Evolutionary conservation across 2,329 filamentous ascomycete genomes (phyloP).

Genomic region (Fusarium bactridioides): DNA sequence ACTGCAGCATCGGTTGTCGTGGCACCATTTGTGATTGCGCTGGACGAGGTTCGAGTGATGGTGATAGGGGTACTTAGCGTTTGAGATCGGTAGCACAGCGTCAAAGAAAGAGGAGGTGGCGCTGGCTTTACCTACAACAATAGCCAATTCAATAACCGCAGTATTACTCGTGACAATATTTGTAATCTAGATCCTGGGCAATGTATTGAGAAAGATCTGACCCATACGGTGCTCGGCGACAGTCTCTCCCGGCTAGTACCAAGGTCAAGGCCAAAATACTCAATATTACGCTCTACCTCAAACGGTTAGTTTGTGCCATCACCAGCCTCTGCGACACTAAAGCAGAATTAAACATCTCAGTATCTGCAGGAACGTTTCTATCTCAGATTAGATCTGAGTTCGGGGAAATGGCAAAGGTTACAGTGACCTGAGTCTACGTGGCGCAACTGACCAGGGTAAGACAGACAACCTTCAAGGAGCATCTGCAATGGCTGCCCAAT

Average conservation of each 20-base stretch:
- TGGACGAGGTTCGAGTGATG: neutral
- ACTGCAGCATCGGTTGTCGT: neutral
- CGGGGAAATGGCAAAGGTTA: neutral
- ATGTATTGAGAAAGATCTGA: neutral
- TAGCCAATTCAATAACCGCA: neutral
- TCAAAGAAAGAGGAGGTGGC: neutral
- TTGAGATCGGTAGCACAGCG: neutral
- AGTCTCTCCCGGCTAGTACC: neutral
- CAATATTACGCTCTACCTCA: neutral
- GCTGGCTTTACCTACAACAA: neutral
- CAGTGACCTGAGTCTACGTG: neutral
- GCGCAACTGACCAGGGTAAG: neutral
- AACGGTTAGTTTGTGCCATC: rapidly evolving
- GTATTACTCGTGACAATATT: neutral
- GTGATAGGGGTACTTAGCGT: neutral
- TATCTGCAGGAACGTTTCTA: neutral
- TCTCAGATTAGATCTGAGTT: neutral
- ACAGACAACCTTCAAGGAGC: neutral
- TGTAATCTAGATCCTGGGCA: neutral
- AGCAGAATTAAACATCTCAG: neutral
- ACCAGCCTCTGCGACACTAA: too few species aligned
- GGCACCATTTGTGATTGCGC: neutral
- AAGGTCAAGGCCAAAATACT: neutral
- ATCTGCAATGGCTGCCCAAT: too few species aligned
- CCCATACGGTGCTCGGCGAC: neutral